These are phyloP conservation scores for Boechera stricta DNA, from an alignment of 345 rosid species.

Conservation along the genomic window DNA sequence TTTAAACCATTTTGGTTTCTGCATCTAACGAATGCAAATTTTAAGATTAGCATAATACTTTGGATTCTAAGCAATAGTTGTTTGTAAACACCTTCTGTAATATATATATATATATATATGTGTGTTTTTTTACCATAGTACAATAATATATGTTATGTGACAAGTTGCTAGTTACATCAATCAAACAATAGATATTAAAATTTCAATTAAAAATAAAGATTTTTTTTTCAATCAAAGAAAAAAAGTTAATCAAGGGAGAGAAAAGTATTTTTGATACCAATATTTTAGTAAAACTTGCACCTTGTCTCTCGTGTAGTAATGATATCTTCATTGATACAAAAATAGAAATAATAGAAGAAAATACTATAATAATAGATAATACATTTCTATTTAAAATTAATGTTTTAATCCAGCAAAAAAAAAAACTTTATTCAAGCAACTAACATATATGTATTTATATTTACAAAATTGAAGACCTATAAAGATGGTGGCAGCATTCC, in stretches of 20 bases:
- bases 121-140: background rate
- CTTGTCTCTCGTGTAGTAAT: background rate
- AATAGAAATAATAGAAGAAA: background rate
- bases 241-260: no score
- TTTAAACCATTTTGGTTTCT: background rate
- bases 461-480: slow-evolving; percentile 23
- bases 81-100: background rate
- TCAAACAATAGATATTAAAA: background rate
- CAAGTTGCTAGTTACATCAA: slow-evolving; percentile 17
- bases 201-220: background rate
- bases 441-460: background rate
- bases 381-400: background rate
- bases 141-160: background rate
- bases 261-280: no score
- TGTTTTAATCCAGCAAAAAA: background rate
- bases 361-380: background rate
- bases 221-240: background rate
- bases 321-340: background rate
- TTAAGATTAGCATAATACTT: background rate
- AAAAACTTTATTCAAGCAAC: slow-evolving; percentile 7
- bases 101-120: background rate
- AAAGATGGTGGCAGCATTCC: slow-evolving; percentile 45
- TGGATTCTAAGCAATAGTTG: background rate
- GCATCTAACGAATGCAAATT: background rate
- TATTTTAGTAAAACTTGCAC: no score